Base-by-base conservation (phyloP, 1,284 basidiomycete species). In the Sphagnurus paluster region DNA sequence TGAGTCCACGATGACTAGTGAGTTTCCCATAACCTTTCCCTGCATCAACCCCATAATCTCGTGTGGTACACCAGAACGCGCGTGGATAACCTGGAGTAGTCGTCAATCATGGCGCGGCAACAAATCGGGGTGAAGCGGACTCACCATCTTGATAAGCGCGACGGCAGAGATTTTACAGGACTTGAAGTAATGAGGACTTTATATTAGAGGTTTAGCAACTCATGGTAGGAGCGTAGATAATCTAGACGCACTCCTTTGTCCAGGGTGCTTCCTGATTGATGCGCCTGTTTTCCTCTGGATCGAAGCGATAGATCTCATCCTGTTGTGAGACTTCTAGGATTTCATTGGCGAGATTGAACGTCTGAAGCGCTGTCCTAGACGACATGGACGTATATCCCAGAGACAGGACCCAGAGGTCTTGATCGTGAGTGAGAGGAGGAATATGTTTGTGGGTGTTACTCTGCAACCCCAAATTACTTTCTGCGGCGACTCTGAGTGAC, bases 11-110 rank as follows among this genome's bases (percentile, higher is more conserved):
- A 99, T 84, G 47, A 98, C 90, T 46, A 98, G 80, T 0, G 92
- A 81, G 49, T 81, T 80, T 6, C 87, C 91, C 34, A 94, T 77
- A 19, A 98, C 87, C 69, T 97, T 97, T 39, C 96, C 96, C 68
- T 98, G 93, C 95, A 99, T 98, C 35, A 98, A 77, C 7, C 97
- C 97, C 97, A 99, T 99, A 62, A 99, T 97, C 72, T 99, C 96
- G 71, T 98, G 93, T 44, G 90, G 88, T 2, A 97, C 96, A 40
- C 96, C 97, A 5, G 95, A 98, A 37, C 96, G 84, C 29, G 97
- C 96, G 67, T 99, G 96, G 61, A 97, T 98, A 46, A 96, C 93
- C 93, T 96, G 54, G 21, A 42, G 34, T 35, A 42, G 53, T 32
- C 16, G 38, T 20, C 41, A 26, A 14, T 37, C 14, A 32, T 24